A percentile compares a stretch with the other conserved stretches of the same genome.
phyloP scores from a whole-genome alignment of 2,329 filamentous ascomycete genomes.

The Neofusicoccum sp. region DNA sequence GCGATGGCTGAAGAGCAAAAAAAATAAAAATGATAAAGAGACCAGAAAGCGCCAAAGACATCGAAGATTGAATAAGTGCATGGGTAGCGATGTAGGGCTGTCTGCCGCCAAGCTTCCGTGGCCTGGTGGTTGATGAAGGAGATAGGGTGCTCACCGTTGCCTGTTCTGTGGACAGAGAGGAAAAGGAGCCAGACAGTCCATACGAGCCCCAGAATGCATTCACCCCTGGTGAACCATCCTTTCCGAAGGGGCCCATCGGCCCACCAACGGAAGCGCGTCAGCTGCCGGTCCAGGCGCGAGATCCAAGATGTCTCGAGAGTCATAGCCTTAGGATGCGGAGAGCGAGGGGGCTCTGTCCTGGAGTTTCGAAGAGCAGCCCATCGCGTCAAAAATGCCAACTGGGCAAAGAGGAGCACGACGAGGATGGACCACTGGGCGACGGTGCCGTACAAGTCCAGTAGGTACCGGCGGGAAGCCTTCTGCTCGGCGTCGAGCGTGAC shows the following conservation, averaged over 20 bases:
- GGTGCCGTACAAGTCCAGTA: constrained; percentile 59
- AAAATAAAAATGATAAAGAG: neutral
- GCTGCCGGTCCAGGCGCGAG: constrained; percentile 28
- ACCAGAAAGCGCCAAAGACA: no score
- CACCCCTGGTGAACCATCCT: constrained; percentile 54
- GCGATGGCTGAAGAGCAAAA: neutral
- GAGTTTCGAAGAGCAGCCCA: neutral
- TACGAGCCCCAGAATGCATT: constrained; percentile 50
- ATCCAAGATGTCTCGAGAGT: constrained; percentile 31
- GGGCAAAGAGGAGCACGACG: constrained; percentile 47
- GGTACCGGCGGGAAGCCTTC: constrained; percentile 52
- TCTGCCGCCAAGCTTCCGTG: no score
- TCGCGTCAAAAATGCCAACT: constrained; percentile 38
- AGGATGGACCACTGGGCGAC: constrained; percentile 59
- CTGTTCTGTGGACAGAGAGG: constrained; percentile 54
- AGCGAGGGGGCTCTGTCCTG: constrained; percentile 38
- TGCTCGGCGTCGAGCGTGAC: constrained; percentile 53
- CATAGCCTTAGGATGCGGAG: constrained; percentile 41
- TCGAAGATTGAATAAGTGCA: no score
- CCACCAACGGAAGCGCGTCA: constrained; percentile 45
- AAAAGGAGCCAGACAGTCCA: constrained; percentile 59
- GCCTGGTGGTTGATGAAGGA: neutral
- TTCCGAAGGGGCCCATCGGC: constrained; percentile 46
- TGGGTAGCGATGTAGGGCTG: neutral
- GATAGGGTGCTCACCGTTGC: constrained; percentile 51